Evolutionary conservation across 2,329 filamentous ascomycete genomes (phyloP), one percentile per base, ranked within the genome.

Genomic region (Fusarium palustre): DNA sequence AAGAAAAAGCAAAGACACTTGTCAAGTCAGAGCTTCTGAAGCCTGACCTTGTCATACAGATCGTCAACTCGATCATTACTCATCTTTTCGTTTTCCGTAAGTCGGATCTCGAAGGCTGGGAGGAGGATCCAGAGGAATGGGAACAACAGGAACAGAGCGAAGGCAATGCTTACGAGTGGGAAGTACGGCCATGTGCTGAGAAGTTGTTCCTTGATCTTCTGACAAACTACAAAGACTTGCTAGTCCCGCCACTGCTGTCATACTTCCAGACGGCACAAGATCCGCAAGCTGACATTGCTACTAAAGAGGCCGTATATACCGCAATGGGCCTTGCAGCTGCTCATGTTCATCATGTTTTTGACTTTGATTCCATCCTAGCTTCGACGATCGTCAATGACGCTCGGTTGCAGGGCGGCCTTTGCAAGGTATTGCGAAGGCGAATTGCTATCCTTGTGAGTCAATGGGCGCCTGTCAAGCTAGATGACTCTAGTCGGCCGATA

Each of bases 91-190:
- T 96, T 38, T 96, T 98, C 78, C 89, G 93, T 34, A 88, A 91
- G 62, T 89, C 89, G 53, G 96, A 99, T 78, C 86, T 98, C 1
- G 90, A 93, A 66, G 91, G 93, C 60, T 99, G 96, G 96, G 91
- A 97, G 76, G 91, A 97, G 75, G 94, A 97, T 60, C 93, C 95
- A 0, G 93, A 99, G 78, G 94, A 97, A 55, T 99, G 96, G 94
- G 95, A 97, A 78, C 90, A 92, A 69, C 90, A 91, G 74, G 94
- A 97, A 81, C 93, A 97, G 74, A 92, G 91, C 64, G 88, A 92
- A 62, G 90, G 92, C 36, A 92, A 93, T 71, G 92, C 92, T 2
- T 98, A 92, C 86, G 94, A 98, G 75, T 97, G 94, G 82, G 92
- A 95, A 61, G 91, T 98, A 55, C 90, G 95, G 33, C 93, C 94